Base-by-base conservation (phyloP, 2,329 filamentous ascomycete species). In the Chrysoporthe deuterocubensis region DNA sequence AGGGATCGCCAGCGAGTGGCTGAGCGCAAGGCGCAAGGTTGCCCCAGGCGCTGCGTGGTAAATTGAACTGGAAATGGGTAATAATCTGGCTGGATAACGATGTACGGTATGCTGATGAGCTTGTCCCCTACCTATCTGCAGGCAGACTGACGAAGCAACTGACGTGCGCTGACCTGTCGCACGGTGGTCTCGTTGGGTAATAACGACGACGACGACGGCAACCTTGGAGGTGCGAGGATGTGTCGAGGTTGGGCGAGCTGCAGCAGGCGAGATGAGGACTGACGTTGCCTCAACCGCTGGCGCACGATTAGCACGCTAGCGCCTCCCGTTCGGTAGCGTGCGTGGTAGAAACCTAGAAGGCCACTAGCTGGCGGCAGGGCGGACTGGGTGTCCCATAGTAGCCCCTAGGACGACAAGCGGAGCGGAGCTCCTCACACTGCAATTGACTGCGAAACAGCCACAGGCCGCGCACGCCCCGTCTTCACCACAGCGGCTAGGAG, bases 81-180 rank as follows among this genome's bases (percentile, higher is more conserved):
- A 65, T 67, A 64, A 67, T 59, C 43, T 61, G 40, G 50, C 32
- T 42, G 65, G 26, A 65, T 67, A 57, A 67, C 61, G 44, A 64
- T 69, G 46, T 56, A 43, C 54, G 59, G 21, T 54, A 54, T 34
- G 21, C 8, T 54, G n/a, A 34, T 54, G 21, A 57, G 14, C 16
- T 18, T 54, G 21, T 54, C 13, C 50, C 32, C 11, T 21, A 13
- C 50, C 26, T 32, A 13, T 6, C 32, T 32, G 13, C 21, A 7
- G 11, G 14, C 50, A 26, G 37, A 40, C 57, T 3, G 57, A 43
- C 57, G 34, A 43, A n/a, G 57, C 57, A 44, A 26, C 34, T 44
- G 26, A 43, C 57, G n/a, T 44, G 13, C 14, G 42, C 37, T 61
- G 59, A 26, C 26, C 59, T 44, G 43, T 48, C n/a, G 59, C 43